phyloP scores from a whole-genome alignment of 2,329 filamentous ascomycete species.

The Paecilomyces sp. region DNA sequence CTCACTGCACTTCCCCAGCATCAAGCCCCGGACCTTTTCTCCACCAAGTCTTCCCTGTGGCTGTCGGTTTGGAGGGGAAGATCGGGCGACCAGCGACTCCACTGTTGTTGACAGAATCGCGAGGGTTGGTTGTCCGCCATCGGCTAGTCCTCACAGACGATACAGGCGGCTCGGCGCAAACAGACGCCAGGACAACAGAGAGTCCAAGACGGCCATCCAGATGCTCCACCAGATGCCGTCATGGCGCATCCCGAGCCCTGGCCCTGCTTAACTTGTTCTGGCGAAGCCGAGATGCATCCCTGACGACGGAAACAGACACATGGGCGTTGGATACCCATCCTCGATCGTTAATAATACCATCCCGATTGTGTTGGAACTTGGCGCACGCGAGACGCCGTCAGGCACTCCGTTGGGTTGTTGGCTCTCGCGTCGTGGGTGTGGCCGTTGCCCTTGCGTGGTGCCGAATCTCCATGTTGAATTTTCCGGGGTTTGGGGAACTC shows the following conservation, averaged over 20 bases:
- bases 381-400: background rate
- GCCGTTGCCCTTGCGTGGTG: background rate
- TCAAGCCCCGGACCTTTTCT: background rate
- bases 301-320: background rate
- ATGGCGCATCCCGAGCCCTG: background rate
- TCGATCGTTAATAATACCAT: background rate
- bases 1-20: background rate
- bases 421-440: background rate
- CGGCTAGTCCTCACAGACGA: background rate
- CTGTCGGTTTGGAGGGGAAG: background rate
- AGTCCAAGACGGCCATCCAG: background rate
- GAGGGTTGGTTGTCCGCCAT: background rate
- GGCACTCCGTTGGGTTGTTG: background rate
- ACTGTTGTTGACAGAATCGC: background rate
- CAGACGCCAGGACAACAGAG: background rate
- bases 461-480: background rate
- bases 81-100: background rate
- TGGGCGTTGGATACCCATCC: background rate
- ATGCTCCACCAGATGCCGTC: background rate
- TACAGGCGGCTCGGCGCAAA: background rate
- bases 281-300: background rate
- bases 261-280: background rate
- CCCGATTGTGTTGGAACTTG: background rate
- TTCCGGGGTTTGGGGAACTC: background rate
- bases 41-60: background rate